Base-by-base conservation (phyloP, 495 filamentous ascomycete genomes). In the Hypoxylon crocopeplum region DNA sequence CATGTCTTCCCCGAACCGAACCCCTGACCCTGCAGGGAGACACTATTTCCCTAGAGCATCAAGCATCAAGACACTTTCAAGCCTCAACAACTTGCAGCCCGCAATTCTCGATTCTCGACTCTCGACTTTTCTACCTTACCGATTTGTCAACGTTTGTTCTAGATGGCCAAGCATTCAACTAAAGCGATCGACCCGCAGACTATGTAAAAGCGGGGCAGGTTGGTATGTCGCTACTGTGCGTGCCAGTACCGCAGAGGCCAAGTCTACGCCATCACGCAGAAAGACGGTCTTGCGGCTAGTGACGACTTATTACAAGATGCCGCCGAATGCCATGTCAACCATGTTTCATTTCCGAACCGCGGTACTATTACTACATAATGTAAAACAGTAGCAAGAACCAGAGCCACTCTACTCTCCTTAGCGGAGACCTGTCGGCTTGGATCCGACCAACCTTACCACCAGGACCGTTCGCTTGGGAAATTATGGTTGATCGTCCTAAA, bases 401-500 rank as follows among this genome's bases (percentile, higher is more conserved):
- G 52, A 36, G n/a, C 7, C 11, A 20, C 13, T 27, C 7, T 46
- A 17, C 32, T 51, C 17, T 30, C 46, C 34, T 62, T 25, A 41
- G 47, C 33, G 59, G 59, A 51, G 47, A 56, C 47, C 5, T 25
- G 27, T 56, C 46, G 51, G 53, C 15, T 33, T 39, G 29, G 51
- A 24, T 39, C 58, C 52, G 30, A 46, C 27, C 34, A 1, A 36
- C 12, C 5, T 15, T 42, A 53, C 41, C 48, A 53, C 36, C 24
- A 36, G 3, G 33, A 36, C 44, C 36, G 33, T 41, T 46, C 40
- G 34, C 12, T 44, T 52, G 48, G 47, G 53, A 63, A 57, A 63
- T 53, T 63, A 24, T 57, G 53, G 51, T 53, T 53, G 53, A 57
- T 63, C 53, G 37, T 50, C 42, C 24, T 36, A 5, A 24, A 52